phyloP scores from a whole-genome alignment of 306 rosid species.

The Rosa multiflora region DNA sequence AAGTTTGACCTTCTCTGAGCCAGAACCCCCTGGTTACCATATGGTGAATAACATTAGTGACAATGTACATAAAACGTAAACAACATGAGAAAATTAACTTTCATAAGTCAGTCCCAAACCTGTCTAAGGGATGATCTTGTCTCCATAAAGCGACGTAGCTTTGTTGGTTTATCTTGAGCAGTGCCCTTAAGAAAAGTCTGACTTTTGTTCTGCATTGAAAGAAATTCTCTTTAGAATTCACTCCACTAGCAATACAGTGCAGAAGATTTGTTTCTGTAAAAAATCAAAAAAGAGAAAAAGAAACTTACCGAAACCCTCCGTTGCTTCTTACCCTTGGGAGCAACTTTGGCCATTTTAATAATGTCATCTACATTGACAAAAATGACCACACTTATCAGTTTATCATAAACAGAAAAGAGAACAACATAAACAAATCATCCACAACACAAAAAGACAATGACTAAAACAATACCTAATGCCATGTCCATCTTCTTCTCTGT shows the following conservation, averaged over 20 bases:
- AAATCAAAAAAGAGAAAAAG: background rate
- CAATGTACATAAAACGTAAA: background rate
- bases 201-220: slow-evolving; percentile 56
- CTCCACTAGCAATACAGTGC: background rate
- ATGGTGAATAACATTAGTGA: background rate
- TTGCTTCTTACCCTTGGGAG: slow-evolving; percentile 39
- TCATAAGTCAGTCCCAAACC: slow-evolving; percentile 34
- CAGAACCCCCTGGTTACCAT: slow-evolving; percentile 58
- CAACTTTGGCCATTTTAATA: slow-evolving; percentile 71
- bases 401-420: background rate
- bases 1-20: slow-evolving; percentile 84
- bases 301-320: slow-evolving; percentile 56
- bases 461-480: slow-evolving; percentile 57
- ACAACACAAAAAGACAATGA: background rate
- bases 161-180: slow-evolving; percentile 62
- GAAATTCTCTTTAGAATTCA: background rate
- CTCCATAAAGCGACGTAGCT: slow-evolving; percentile 57
- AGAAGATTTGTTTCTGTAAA: background rate
- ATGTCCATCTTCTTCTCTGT: slow-evolving; percentile 99
- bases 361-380: slow-evolving; percentile 58
- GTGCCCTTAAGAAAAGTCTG: slow-evolving; percentile 43
- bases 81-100: background rate
- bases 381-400: background rate
- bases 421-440: background rate
- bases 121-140: slow-evolving; percentile 82